A percentile compares a stretch with the other conserved stretches of the same genome.
Conservation (phyloP, 768 basidiomycete genomes). For the Trametes sanguinea region DNA sequence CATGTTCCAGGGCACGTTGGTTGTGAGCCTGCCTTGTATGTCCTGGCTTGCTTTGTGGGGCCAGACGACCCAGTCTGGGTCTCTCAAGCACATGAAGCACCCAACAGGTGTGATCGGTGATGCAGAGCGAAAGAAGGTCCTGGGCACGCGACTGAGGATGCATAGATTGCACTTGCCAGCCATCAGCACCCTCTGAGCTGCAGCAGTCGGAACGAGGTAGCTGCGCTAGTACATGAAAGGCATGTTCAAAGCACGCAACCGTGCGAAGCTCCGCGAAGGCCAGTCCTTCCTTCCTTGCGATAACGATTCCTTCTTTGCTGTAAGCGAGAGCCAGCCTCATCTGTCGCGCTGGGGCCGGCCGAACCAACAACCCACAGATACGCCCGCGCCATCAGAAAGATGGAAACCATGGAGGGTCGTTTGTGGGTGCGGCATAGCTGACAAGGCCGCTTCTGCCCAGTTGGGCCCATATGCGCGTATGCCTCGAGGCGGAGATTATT, state of each 20-base stretch:
- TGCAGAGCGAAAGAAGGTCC: neutral
- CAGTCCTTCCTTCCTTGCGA: neutral
- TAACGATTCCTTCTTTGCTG: no score
- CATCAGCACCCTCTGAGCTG: neutral
- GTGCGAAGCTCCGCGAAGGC: neutral
- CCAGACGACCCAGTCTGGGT: slow-evolving; percentile 9
- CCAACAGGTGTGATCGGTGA: slow-evolving; percentile 3
- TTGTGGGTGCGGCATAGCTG: no score
- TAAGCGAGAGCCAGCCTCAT: no score
- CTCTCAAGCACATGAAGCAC: neutral
- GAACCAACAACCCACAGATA: no score
- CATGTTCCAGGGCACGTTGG: no score
- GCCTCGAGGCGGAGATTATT: slow-evolving; percentile 20
- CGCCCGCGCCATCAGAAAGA: neutral
- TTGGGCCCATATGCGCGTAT: neutral
- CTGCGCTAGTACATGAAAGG: slow-evolving; percentile 2
- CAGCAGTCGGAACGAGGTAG: neutral
- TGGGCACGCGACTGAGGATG: neutral
- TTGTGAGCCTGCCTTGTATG: slow-evolving; percentile 15
- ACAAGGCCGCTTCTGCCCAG: no score
- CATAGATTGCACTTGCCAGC: neutral
- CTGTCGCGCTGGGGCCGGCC: no score
- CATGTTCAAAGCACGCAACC: neutral
- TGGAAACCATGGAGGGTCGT: neutral
- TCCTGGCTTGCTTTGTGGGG: slow-evolving; percentile 25